Evolutionary conservation across 139 green algal genomes (phyloP).

Genomic region (Coccomyxa sp.): DNA sequence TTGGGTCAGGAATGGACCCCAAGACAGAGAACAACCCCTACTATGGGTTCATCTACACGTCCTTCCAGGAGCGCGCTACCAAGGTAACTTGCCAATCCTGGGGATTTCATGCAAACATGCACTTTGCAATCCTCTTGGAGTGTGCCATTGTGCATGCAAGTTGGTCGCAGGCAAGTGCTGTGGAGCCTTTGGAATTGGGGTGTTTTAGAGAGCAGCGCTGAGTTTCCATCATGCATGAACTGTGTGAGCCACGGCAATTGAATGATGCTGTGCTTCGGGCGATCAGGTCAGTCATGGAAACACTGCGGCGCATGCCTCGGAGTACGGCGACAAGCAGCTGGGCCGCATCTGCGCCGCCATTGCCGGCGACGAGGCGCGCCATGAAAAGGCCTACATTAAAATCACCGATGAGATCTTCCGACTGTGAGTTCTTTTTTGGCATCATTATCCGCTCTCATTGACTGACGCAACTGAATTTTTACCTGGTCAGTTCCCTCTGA

Average conservation of each 20-base stretch:
- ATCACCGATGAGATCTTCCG: slow-evolving; percentile 91
- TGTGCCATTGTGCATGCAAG: too few relatives aligned
- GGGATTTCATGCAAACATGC: neutral
- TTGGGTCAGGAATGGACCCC: slow-evolving; percentile 91
- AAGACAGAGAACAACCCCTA: slow-evolving; percentile 99
- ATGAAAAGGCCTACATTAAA: slow-evolving; percentile 92
- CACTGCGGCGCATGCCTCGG: slow-evolving; percentile 81
- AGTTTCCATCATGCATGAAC: too few relatives aligned
- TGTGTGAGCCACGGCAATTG: too few relatives aligned
- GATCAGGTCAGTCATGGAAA: slow-evolving; percentile 88
- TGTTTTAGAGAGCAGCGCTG: too few relatives aligned
- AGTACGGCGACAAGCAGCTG: slow-evolving; percentile 84
- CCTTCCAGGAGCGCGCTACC: slow-evolving; percentile 94
- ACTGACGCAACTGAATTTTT: neutral
- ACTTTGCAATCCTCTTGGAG: neutral
- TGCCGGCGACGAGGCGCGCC: slow-evolving; percentile 89
- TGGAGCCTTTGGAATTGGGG: too few relatives aligned
- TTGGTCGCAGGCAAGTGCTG: too few relatives aligned
- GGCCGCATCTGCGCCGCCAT: slow-evolving; percentile 90
- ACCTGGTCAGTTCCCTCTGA: neutral
- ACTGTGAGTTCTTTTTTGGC: slow-evolving; percentile 14
- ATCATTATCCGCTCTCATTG: neutral
- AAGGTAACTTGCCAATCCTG: slow-evolving; percentile 51
- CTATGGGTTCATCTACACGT: slow-evolving; percentile 98
- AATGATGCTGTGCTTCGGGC: too few relatives aligned